These are phyloP conservation scores for Aureobasidium sp. DNA, from an alignment of 2,329 filamentous ascomycete species.

Conservation along the genomic window DNA sequence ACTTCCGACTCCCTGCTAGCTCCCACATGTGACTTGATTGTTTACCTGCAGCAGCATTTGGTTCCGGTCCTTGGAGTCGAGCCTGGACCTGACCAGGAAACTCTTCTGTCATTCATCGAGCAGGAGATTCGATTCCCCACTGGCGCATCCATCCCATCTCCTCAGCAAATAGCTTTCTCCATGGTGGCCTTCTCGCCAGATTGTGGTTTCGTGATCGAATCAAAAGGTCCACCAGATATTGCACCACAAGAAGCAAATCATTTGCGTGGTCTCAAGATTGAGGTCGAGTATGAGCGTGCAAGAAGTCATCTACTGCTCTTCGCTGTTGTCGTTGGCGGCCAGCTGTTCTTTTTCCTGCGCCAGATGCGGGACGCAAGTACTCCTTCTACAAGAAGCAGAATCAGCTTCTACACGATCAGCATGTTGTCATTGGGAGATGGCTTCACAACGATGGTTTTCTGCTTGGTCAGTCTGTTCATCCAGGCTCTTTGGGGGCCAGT, in stretches of 20 bases:
- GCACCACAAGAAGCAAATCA: slow-evolving; percentile 46
- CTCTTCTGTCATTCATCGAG: slow-evolving; percentile 47
- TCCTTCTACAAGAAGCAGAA: slow-evolving; percentile 55
- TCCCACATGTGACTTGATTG: slow-evolving; percentile 81
- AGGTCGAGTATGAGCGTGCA: slow-evolving; percentile 42
- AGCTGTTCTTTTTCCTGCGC: slow-evolving; percentile 50
- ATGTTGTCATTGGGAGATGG: slow-evolving; percentile 56
- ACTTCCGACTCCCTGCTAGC: slow-evolving; percentile 48
- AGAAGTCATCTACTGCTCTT: slow-evolving; percentile 49
- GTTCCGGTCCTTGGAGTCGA: slow-evolving; percentile 18
- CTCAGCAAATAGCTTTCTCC: slow-evolving; percentile 50
- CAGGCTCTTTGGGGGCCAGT: slow-evolving; percentile 49
- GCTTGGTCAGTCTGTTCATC: slow-evolving; percentile 49
- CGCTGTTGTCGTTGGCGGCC: slow-evolving; percentile 41
- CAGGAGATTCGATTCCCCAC: slow-evolving; percentile 53
- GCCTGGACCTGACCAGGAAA: slow-evolving; percentile 14
- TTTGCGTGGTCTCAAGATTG: slow-evolving; percentile 50
- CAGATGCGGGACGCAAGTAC: slow-evolving; percentile 60
- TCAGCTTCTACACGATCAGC: slow-evolving; percentile 58
- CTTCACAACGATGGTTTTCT: slow-evolving; percentile 47
- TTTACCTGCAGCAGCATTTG: slow-evolving; percentile 74
- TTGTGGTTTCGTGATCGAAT: slow-evolving; percentile 58
- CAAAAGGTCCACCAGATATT: slow-evolving; percentile 51
- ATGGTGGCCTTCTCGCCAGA: slow-evolving; percentile 58
- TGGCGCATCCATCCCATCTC: slow-evolving; percentile 46